Evolutionary conservation across 2,329 filamentous ascomycete genomes (phyloP).

Genomic region (Thielaviopsis ethacetica): DNA sequence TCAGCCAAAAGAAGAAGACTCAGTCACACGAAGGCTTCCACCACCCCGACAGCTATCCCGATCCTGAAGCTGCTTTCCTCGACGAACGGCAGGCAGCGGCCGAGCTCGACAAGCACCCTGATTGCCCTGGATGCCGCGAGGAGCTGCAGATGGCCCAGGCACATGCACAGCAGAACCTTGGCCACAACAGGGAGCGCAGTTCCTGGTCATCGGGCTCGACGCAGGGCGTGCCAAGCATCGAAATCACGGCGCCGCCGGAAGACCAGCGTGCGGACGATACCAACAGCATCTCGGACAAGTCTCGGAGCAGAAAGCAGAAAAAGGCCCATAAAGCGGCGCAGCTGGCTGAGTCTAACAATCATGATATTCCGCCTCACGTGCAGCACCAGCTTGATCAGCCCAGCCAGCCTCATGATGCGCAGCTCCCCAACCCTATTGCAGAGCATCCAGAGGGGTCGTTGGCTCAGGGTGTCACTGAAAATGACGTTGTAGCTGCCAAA

Average conservation of each 20-base stretch:
- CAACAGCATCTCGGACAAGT: background rate
- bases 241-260: background rate
- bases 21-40: background rate
- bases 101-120: conserved; percentile 2
- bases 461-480: background rate
- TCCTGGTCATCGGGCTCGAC: background rate
- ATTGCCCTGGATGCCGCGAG: background rate
- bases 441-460: background rate
- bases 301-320: background rate
- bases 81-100: background rate
- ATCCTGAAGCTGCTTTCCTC: background rate
- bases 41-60: background rate
- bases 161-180: background rate
- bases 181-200: background rate
- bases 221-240: background rate
- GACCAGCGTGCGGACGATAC: background rate
- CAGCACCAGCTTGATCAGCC: background rate
- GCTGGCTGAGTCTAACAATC: background rate
- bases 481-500: background rate
- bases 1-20: background rate
- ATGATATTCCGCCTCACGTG: background rate
- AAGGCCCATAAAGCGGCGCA: background rate
- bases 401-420: background rate
- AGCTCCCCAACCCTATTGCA: background rate
- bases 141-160: background rate